These are phyloP conservation scores for Saksenaea oblongispora DNA, from an alignment of 371 early-diverging fungal species.

Conservation along the genomic window DNA sequence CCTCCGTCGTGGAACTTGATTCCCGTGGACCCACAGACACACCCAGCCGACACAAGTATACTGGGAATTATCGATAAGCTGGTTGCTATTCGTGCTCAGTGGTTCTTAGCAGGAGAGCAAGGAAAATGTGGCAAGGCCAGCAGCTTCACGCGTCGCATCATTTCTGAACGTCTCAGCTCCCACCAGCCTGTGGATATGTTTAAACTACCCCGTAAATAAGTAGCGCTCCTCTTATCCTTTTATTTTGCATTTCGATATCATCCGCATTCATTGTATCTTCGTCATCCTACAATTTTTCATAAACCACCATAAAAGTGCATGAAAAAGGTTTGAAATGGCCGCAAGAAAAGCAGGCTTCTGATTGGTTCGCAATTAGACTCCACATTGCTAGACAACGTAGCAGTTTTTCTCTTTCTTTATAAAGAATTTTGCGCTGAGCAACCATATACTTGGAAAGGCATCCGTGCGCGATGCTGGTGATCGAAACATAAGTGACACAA, in stretches of 20 bases:
- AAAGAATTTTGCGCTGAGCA: not conserved
- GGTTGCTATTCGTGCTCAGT: slow-evolving; percentile 48
- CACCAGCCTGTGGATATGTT: slow-evolving; percentile 15
- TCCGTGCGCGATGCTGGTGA: not conserved
- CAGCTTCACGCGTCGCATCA: slow-evolving; percentile 44
- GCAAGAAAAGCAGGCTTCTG: not conserved
- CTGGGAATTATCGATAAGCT: slow-evolving; percentile 52
- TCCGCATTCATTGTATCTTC: not conserved
- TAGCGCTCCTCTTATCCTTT: not conserved
- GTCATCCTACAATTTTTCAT: not conserved
- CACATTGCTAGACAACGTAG: not conserved
- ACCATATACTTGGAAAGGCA: not conserved
- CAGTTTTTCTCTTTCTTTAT: not conserved
- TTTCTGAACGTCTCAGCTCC: slow-evolving; percentile 11
- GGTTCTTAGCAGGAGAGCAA: slow-evolving; percentile 48
- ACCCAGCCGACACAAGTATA: slow-evolving; percentile 33
- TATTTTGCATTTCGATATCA: not conserved
- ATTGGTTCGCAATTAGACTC: not conserved
- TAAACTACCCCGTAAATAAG: not conserved
- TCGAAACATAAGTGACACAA: not conserved
- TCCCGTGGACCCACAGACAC: slow-evolving; percentile 19
- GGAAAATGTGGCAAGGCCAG: slow-evolving; percentile 42
- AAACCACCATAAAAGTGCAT: not conserved
- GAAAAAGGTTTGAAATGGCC: not conserved
- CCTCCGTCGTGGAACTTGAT: slow-evolving; percentile 61